Percentiles rank a stretch among this genome's conserved stretches.
Conservation (phyloP, 2,329 filamentous ascomycete genomes). For the Fusarium secorum region DNA sequence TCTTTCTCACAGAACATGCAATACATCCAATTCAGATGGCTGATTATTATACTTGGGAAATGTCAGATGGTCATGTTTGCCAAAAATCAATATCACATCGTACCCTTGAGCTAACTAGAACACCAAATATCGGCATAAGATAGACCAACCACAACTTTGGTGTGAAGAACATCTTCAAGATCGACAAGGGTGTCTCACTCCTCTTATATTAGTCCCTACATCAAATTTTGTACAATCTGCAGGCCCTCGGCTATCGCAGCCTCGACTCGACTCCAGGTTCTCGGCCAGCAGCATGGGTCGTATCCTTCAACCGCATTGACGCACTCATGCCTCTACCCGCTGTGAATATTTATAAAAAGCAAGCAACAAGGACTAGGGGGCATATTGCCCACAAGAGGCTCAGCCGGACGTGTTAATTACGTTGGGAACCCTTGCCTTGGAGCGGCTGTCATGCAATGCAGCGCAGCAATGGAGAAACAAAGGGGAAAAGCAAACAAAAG, state of each 20-base stretch:
- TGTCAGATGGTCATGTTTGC: background rate
- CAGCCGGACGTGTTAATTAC: background rate
- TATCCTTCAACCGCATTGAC: constrained; percentile 13
- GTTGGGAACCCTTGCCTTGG: constrained; percentile 26
- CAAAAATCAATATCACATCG: background rate
- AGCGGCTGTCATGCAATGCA: constrained; percentile 27
- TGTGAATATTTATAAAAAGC: constrained; percentile 1
- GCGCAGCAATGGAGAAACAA: constrained; percentile 20
- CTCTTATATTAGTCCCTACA: constrained; percentile 1
- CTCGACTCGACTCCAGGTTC: constrained; percentile 33
- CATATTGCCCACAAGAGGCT: background rate
- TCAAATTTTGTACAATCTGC: constrained; percentile 5
- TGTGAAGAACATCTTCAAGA: constrained; percentile 37
- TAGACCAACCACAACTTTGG: constrained; percentile 31
- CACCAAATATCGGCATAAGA: constrained; percentile 6
- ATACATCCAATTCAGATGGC: background rate
- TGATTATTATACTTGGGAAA: background rate
- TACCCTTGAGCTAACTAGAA: background rate
- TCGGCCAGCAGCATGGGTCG: constrained; percentile 19
- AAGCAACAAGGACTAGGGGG: constrained; percentile 1
- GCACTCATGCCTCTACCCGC: constrained; percentile 20
- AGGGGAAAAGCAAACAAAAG: constrained; percentile 14
- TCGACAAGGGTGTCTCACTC: constrained; percentile 37
- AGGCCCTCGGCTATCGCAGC: constrained; percentile 37
- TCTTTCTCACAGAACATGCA: background rate